Evolutionary conservation across 768 basidiomycete species (phyloP).

Genomic region (Inosperma sp.): DNA sequence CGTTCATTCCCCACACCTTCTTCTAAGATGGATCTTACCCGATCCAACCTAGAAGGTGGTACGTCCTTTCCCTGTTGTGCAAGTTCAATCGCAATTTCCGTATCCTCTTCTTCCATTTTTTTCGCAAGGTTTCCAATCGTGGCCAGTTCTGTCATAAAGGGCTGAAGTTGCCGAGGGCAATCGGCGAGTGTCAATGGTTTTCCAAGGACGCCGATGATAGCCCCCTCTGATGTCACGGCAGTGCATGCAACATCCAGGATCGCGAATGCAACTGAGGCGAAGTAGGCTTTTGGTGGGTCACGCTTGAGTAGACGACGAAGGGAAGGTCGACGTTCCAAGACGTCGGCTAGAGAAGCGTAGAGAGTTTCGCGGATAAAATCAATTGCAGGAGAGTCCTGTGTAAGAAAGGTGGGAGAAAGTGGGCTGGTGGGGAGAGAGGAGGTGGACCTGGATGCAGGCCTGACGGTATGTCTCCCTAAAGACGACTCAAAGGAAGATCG

Average conservation of each 20-base stretch:
- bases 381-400: slow-evolving; percentile 56
- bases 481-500: slow-evolving; percentile 8
- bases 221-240: slow-evolving; percentile 45
- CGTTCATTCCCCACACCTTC: too few species aligned
- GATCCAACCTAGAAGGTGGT: slow-evolving; percentile 48
- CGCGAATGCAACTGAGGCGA: slow-evolving; percentile 66
- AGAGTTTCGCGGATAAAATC: slow-evolving; percentile 82
- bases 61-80: slow-evolving; percentile 34
- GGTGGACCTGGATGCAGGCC: slow-evolving; percentile 13
- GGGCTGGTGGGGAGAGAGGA: slow-evolving; percentile 13
- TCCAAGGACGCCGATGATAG: slow-evolving; percentile 56
- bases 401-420: slow-evolving; percentile 30
- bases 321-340: slow-evolving; percentile 49
- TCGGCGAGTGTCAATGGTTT: slow-evolving; percentile 49
- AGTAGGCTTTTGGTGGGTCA: slow-evolving; percentile 75
- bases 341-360: slow-evolving; percentile 75
- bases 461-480: neutral
- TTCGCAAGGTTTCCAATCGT: slow-evolving; percentile 49
- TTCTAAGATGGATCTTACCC: slow-evolving; percentile 53
- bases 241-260: slow-evolving; percentile 62
- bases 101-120: slow-evolving; percentile 52
- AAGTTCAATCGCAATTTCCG: slow-evolving; percentile 42
- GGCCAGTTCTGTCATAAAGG: slow-evolving; percentile 66
- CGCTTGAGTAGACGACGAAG: slow-evolving; percentile 52
- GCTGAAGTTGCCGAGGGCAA: slow-evolving; percentile 58